Conservation (phyloP, 2,329 filamentous ascomycete species). For the Bertia moriformis region DNA sequence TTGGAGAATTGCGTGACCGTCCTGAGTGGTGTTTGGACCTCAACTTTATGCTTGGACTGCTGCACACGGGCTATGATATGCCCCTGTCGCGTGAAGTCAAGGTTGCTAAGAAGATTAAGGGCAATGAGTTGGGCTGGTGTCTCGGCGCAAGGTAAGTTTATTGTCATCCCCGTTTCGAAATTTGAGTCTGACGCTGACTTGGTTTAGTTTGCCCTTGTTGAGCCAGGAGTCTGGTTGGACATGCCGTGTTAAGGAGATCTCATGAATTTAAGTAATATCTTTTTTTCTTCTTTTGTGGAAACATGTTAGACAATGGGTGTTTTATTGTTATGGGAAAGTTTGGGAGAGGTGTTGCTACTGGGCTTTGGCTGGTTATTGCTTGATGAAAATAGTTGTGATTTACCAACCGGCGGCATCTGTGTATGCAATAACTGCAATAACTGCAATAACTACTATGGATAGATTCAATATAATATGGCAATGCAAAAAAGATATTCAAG, state of each 20-base stretch:
- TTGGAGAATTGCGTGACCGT: conserved; percentile 65
- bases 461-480: too few relatives aligned
- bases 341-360: too few relatives aligned
- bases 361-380: too few relatives aligned
- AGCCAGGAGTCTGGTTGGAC: conserved; percentile 75
- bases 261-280: conserved; percentile 25
- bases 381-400: too few relatives aligned
- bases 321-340: too few relatives aligned
- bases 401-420: too few relatives aligned
- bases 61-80: conserved; percentile 97
- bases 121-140: conserved; percentile 94
- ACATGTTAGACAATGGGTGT: neutral
- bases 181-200: conserved; percentile 2
- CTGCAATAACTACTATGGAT: too few relatives aligned
- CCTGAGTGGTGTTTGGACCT: conserved; percentile 90
- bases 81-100: conserved; percentile 88
- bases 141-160: conserved; percentile 76
- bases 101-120: conserved; percentile 97
- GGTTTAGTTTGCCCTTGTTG: conserved; percentile 62
- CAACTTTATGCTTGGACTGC: conserved; percentile 85
- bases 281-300: neutral
- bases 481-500: too few relatives aligned
- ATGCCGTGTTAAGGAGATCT: conserved; percentile 69
- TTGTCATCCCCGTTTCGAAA: neutral
- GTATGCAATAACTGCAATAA: too few relatives aligned